Percentiles rank a stretch among this genome's conserved stretches.
phyloP scores from a whole-genome alignment of 768 basidiomycete species.

The Mycena rebaudengoi region DNA sequence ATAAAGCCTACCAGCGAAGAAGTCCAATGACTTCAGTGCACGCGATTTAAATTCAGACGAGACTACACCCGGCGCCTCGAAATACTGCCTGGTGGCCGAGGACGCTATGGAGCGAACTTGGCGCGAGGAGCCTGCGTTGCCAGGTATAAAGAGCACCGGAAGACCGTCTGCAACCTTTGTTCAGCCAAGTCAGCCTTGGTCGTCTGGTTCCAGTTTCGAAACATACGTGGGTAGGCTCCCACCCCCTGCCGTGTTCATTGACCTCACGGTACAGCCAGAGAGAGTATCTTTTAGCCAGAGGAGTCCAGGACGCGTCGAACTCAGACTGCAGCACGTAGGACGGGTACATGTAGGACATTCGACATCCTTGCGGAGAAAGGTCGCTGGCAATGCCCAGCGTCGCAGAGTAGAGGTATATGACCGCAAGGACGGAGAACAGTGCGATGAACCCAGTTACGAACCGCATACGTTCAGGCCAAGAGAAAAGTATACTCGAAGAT shows the following conservation, averaged over 20 bases:
- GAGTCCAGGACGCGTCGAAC: conserved; percentile 76
- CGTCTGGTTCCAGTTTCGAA: not conserved
- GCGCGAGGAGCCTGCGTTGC: conserved; percentile 94
- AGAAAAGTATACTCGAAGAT: conserved; percentile 5
- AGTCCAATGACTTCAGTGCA: conserved; percentile 71
- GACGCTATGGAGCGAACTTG: conserved; percentile 97
- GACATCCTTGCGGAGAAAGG: conserved; percentile 90
- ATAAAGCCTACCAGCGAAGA: conserved; percentile 77
- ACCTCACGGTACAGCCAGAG: conserved; percentile 93
- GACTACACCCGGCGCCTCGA: conserved; percentile 63
- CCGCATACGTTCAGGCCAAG: conserved; percentile 14
- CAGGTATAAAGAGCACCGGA: conserved; percentile 97
- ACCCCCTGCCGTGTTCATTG: conserved; percentile 49
- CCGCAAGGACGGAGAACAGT: conserved; percentile 43
- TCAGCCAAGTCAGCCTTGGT: not conserved
- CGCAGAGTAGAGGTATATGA: conserved; percentile 52
- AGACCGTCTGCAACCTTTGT: conserved; percentile 52
- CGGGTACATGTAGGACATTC: conserved; percentile 97
- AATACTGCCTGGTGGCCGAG: conserved; percentile 86
- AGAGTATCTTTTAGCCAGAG: conserved; percentile 76
- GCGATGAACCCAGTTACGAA: conserved; percentile 42
- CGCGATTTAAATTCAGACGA: conserved; percentile 61
- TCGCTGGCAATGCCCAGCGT: conserved; percentile 51
- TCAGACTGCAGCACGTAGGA: conserved; percentile 79
- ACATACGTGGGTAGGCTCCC: conserved; percentile 73